Conservation (phyloP, 2,329 filamentous ascomycete species). For the Aspergillus piperis region DNA sequence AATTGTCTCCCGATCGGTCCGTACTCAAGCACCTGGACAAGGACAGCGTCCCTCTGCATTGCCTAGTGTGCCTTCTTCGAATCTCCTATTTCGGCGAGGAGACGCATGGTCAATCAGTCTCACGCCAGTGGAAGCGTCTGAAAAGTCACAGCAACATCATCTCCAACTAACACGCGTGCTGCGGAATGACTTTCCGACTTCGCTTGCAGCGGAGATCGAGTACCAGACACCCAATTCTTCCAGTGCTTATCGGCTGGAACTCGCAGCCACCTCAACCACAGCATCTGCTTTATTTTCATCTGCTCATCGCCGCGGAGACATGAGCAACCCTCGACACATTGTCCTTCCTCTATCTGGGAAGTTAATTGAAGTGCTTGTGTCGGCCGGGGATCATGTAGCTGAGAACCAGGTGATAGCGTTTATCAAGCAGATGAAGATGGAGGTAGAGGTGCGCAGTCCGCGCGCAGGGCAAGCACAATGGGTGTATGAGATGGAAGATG, state of each 20-base stretch:
- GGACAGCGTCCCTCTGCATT: not conserved
- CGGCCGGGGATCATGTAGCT: constrained; percentile 52
- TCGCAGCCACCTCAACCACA: constrained; percentile 50
- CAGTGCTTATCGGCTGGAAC: constrained; percentile 48
- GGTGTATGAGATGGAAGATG: constrained; percentile 56
- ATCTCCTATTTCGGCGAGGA: constrained; percentile 57
- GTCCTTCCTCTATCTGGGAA: constrained; percentile 61
- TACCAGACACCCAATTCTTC: constrained; percentile 46
- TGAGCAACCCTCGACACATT: constrained; percentile 54
- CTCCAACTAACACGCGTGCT: constrained; percentile 57
- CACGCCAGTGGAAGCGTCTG: constrained; percentile 30
- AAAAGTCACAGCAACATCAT: constrained; percentile 47
- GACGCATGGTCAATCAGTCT: constrained; percentile 60
- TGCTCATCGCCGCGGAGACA: constrained; percentile 53
- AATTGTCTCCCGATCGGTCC: constrained; percentile 24
- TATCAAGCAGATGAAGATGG: constrained; percentile 70
- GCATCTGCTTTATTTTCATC: constrained; percentile 41
- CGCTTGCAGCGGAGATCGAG: constrained; percentile 55
- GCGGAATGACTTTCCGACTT: constrained; percentile 61
- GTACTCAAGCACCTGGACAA: not conserved
- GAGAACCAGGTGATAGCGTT: constrained; percentile 59
- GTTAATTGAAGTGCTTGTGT: constrained; percentile 60
- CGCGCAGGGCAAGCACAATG: constrained; percentile 53
- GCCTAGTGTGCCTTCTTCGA: constrained; percentile 33
- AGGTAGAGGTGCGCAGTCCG: constrained; percentile 60